phyloP scores from a whole-genome alignment of 2,329 filamentous ascomycete genomes.

The Xylaria arbuscula region DNA sequence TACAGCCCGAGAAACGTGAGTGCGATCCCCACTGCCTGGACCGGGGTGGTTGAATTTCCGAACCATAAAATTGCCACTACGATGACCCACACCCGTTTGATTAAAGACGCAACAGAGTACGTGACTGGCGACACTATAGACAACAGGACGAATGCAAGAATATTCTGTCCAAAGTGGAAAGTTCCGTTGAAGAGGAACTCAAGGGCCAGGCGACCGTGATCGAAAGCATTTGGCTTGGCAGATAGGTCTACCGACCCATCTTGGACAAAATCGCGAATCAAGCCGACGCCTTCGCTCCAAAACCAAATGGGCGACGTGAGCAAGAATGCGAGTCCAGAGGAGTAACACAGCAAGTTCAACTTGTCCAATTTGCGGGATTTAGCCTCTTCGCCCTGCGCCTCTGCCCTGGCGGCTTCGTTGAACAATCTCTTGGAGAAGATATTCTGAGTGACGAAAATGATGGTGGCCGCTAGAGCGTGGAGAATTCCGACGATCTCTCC shows the following conservation, averaged over 20 bases:
- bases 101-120: conserved; percentile 93
- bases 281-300: conserved; percentile 83
- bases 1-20: conserved; percentile 94
- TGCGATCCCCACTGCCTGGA: conserved; percentile 86
- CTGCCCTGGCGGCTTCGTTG: conserved; percentile 89
- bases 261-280: conserved; percentile 80
- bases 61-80: conserved; percentile 97
- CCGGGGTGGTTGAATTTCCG: conserved; percentile 82
- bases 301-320: conserved; percentile 93
- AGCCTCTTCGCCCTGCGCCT: conserved; percentile 74
- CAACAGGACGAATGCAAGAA: conserved; percentile 90
- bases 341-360: conserved; percentile 95
- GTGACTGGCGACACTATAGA: conserved; percentile 96
- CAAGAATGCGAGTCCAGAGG: conserved; percentile 90
- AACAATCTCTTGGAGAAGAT: conserved; percentile 98
- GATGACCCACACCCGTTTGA: conserved; percentile 98
- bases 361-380: conserved; percentile 89
- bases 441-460: conserved; percentile 97
- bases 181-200: conserved; percentile 98
- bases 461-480: conserved; percentile 87
- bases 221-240: conserved; percentile 72
- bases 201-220: conserved; percentile 77
- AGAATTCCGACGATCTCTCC: conserved; percentile 91
- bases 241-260: conserved; percentile 79
- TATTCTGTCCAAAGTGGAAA: conserved; percentile 96